phyloP scores from a whole-genome alignment of 768 basidiomycete species.

The Goffeauzyma gilvescens region DNA sequence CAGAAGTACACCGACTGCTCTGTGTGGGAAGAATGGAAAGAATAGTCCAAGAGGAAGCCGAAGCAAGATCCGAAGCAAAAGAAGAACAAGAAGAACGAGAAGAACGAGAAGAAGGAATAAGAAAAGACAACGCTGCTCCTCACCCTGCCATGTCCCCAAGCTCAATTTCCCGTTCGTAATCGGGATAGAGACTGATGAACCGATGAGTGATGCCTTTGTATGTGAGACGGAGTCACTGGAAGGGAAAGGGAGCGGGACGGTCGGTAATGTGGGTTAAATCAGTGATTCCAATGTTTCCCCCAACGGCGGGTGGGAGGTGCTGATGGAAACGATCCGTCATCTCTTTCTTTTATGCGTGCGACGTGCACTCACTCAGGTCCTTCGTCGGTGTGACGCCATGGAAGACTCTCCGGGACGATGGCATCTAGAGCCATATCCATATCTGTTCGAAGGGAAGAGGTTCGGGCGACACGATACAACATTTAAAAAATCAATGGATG shows the following conservation, averaged over 20 bases:
- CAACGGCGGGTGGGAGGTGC: too few species aligned
- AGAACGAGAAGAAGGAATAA: too few species aligned
- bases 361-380: conserved; percentile 82
- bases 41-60: background rate
- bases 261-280: too few species aligned
- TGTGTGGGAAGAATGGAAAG: too few species aligned
- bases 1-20: too few species aligned
- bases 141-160: conserved; percentile 85
- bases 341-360: too few species aligned
- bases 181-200: conserved; percentile 62
- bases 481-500: background rate
- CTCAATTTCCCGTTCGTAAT: conserved; percentile 58
- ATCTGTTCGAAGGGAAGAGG: conserved; percentile 38
- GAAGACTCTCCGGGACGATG: conserved; percentile 63
- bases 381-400: conserved; percentile 78
- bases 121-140: conserved; percentile 3
- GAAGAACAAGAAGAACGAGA: background rate
- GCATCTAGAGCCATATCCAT: conserved; percentile 79
- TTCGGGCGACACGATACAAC: background rate
- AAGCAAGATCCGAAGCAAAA: background rate
- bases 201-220: conserved; percentile 71
- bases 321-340: too few species aligned
- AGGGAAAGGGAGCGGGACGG: conserved; percentile 6
- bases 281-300: too few species aligned
- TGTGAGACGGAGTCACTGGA: conserved; percentile 71